Evolutionary conservation across 1,284 basidiomycete species (phyloP), one percentile per base, ranked within the genome.

Genomic region (Ustilago sp.): DNA sequence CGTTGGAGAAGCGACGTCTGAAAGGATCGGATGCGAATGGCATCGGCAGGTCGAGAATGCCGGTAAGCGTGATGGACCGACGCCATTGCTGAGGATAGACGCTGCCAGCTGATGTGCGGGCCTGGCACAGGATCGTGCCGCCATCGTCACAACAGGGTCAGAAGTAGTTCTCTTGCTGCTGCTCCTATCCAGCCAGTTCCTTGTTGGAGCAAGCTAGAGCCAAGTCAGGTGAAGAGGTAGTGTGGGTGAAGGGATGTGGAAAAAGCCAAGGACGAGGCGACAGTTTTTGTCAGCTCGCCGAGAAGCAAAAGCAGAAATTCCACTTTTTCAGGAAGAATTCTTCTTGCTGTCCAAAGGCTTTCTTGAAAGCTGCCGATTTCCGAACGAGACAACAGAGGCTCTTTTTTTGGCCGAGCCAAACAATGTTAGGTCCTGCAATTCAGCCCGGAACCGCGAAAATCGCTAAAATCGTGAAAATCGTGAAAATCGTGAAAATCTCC

Each of bases 61-160:
- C 3, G 70, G 64, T 31, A 67, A 36, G 5, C 70, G 60, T n/a
- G 70, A 73, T 15, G 70, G 70, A 6, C 70, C 70, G 11, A 64
- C 65, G n/a, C 70, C 70, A 11, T 54, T 52, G 19, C 36, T 48
- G 28, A 68, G 48, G 7, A 68, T 36, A 11, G 70, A 68, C 1
- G 61, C 61, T 43, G 61, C 61, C 4, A 73, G 58, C 65, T 68
- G 70, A 55, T 73, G 70, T 43, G 70, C 50, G 50, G 61, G 61
- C 50, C 52, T 63, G 32, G 65, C 65, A 45, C 70, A 73, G 15
- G 54, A 19, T 23, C 65, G 65, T 51, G 61, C 65, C 19, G 58
- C 52, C 70, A 73, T 73, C 28, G 32, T 60, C 36, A 9, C 31
- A 12, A 4, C 31, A 47, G 28, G 8, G 8, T 36, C 45, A 45